Conservation (phyloP, 192 early-diverging fungal species). For the Phlyctochytrium arcticum region DNA sequence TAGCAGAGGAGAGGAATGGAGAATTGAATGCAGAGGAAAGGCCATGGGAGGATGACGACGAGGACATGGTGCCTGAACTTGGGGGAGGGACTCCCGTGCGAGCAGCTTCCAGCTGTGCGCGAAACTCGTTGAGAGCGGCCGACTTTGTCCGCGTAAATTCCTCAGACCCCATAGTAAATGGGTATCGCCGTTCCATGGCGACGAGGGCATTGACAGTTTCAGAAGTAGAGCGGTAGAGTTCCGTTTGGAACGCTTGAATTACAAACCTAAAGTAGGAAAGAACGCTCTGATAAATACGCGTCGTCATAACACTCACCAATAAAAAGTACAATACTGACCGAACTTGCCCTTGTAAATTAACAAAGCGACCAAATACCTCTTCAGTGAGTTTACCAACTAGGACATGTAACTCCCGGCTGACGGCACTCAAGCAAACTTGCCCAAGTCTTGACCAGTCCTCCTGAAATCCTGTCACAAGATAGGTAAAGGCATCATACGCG, state of each 20-base stretch:
- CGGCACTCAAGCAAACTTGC: conserved; percentile 22
- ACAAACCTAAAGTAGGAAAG: conserved; percentile 22
- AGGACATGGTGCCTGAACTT: too few relatives aligned
- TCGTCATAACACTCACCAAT: too few relatives aligned
- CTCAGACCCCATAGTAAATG: conserved; percentile 42
- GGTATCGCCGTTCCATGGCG: conserved; percentile 37
- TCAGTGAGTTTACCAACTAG: conserved; percentile 38
- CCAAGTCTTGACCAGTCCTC: conserved; percentile 40
- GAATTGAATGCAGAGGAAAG: too few relatives aligned
- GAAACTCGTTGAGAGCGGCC: conserved; percentile 27
- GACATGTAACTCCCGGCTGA: conserved; percentile 30
- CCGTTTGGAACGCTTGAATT: conserved; percentile 40
- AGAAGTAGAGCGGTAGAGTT: conserved; percentile 35
- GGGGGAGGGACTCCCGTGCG: conserved; percentile 5
- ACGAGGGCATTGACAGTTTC: conserved; percentile 33
- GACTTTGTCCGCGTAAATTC: conserved; percentile 35
- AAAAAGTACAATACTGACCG: conserved; percentile 18
- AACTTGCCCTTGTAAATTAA: conserved; percentile 39
- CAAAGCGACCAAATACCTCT: conserved; percentile 44
- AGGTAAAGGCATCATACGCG: conserved; percentile 41
- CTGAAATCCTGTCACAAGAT: conserved; percentile 34
- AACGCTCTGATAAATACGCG: background rate
- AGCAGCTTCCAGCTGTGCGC: conserved; percentile 24
- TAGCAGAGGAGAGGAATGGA: background rate
- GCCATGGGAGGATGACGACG: too few relatives aligned